Evolutionary conservation across 352 stramenopile species (phyloP), one percentile per base, ranked within the genome.

Genomic region (Globisporangium emineosum): DNA sequence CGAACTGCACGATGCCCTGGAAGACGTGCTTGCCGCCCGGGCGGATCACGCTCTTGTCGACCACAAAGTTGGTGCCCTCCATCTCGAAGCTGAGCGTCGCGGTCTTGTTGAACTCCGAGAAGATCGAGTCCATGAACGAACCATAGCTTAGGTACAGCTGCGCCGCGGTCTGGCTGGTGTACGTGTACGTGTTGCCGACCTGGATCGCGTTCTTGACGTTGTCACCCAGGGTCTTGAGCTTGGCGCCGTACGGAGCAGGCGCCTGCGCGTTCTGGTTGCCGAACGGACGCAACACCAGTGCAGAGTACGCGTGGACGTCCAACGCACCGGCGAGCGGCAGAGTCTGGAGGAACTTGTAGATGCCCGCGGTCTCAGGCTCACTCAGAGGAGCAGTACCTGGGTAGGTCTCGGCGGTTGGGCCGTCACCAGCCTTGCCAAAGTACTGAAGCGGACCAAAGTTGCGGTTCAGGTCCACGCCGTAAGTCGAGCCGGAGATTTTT

Each of bases 381-480:
- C 70, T 77, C n/a, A 72, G 57, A 0, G 47, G 27, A 0, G 40
- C 32, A 21, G 57, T 40, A 6, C 70, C 70, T 0, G 67, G 64
- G 59, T 75, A 77, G 21, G 62, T 66, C 37, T 77, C 67, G 2
- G 64, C 53, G 1, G 37, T 57, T 4, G 68, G 68, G 10, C 64
- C 43, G 0, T 66, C 64, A 5, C 43, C 53, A n/a, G 17, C 54
- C 33, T 57, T 40, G 23, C 43, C 55, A 35, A 68, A 68, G 64
- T 62, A 68, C 43, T 30, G 27, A 0, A 17, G 27, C 1, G 68
- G 64, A 2, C 65, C 65, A 35, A 71, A 77, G 67, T 77, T 77
- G n/a, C n/a, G n/a, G n/a, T n/a, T 76, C 13, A 76, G 62, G 59
- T 76, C 65, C 1, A 73, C 69, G 51, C 68, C 69, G 23, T 69